phyloP scores from a whole-genome alignment of 1,284 basidiomycete genomes.

The Polyporus tsugae region DNA sequence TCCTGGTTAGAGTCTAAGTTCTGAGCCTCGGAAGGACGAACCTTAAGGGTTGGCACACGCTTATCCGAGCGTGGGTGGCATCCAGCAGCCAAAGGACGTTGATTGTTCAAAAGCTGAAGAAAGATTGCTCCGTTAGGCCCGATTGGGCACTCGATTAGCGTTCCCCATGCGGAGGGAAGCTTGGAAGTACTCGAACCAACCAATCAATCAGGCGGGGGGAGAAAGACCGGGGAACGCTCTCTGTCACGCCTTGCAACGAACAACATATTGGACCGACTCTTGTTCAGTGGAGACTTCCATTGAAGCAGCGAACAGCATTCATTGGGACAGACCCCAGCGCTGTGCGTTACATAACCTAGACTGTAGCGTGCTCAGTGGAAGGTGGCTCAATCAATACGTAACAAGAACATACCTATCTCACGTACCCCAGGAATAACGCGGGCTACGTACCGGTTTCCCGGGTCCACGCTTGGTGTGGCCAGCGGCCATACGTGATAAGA shows the following conservation, averaged over 20 bases:
- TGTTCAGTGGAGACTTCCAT: neutral
- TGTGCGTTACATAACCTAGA: conserved; percentile 6
- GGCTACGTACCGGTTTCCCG: conserved; percentile 8
- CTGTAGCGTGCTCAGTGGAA: conserved; percentile 9
- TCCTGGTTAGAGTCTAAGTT: conserved; percentile 14
- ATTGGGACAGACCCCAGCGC: conserved; percentile 1
- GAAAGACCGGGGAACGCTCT: neutral
- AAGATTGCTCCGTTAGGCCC: conserved; percentile 23
- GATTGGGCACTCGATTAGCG: conserved; percentile 26
- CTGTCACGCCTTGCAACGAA: neutral
- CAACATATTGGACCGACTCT: neutral
- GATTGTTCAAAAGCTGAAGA: conserved; percentile 21
- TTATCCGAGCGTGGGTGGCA: neutral
- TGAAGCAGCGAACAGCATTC: neutral
- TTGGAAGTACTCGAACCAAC: conserved; percentile 24
- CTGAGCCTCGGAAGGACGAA: conserved; percentile 11
- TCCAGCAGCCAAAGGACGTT: conserved; percentile 21
- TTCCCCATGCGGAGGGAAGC: conserved; percentile 29
- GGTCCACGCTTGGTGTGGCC: conserved; percentile 5
- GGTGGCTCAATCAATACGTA: conserved; percentile 11
- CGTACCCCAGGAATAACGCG: conserved; percentile 6
- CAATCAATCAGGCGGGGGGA: conserved; percentile 1
- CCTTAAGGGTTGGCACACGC: conserved; percentile 20
- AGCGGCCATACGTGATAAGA: neutral
- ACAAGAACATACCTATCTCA: conserved; percentile 19